Conservation (phyloP, 1,139 yeast genomes). For the Suhomyces ambrosiae region DNA sequence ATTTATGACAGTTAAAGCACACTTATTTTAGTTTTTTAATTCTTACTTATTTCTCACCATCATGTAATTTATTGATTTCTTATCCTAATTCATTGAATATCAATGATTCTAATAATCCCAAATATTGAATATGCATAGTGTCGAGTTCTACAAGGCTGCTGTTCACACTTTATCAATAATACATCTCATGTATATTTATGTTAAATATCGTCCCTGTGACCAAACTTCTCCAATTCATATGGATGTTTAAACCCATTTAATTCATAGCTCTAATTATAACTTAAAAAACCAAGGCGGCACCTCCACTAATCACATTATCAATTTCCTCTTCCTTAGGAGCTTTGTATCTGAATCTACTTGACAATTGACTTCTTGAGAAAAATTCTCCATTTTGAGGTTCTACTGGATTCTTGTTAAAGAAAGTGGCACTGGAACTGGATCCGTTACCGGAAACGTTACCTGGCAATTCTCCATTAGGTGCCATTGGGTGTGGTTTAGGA, state of each 20-base stretch:
- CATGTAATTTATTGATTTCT: too few species aligned
- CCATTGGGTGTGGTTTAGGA: constrained; percentile 49
- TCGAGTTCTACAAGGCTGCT: too few species aligned
- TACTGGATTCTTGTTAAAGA: constrained; percentile 35
- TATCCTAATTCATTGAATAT: too few species aligned
- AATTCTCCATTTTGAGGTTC: constrained; percentile 51
- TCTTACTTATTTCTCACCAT: too few species aligned
- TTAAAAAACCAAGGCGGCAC: constrained; percentile 58
- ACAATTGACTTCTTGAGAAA: constrained; percentile 64
- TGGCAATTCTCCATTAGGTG: constrained; percentile 55
- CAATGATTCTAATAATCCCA: too few species aligned
- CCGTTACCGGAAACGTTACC: constrained; percentile 20
- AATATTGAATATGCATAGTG: too few species aligned
- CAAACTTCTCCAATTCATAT: too few species aligned
- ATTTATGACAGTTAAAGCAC: too few species aligned
- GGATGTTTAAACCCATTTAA: not conserved
- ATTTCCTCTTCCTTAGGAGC: constrained; percentile 66
- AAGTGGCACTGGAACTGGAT: constrained; percentile 18
- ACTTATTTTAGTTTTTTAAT: too few species aligned
- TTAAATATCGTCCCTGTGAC: too few species aligned
- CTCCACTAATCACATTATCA: constrained; percentile 74
- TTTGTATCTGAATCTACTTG: constrained; percentile 68
- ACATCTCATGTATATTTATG: too few species aligned
- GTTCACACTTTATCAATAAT: too few species aligned
- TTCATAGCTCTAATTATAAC: not conserved